Percentiles rank a stretch among this genome's conserved stretches.
These are phyloP conservation scores for Chytriomyces confervae DNA, from an alignment of 192 early-diverging fungal genomes.

Conservation along the genomic window DNA sequence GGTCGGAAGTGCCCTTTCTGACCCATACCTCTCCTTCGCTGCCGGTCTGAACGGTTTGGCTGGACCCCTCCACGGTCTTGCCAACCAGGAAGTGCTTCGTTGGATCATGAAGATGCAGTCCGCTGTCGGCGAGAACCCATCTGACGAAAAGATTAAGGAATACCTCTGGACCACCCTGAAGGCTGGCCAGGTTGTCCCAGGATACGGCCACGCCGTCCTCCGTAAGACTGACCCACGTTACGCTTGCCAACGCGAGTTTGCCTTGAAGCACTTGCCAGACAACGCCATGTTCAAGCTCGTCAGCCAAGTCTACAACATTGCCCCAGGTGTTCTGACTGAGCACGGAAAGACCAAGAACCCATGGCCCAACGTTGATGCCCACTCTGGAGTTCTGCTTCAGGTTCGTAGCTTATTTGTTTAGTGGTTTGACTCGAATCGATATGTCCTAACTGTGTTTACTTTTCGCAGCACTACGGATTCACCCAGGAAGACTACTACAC, in stretches of 20 bases:
- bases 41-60: slow-evolving; percentile 97
- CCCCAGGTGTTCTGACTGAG: slow-evolving; percentile 92
- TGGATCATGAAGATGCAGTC: slow-evolving; percentile 95
- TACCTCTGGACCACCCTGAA: slow-evolving; percentile 97
- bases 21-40: slow-evolving; percentile 97
- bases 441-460: neutral
- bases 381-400: slow-evolving; percentile 93
- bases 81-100: slow-evolving; percentile 99
- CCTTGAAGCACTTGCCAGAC: slow-evolving; percentile 95
- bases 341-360: slow-evolving; percentile 99
- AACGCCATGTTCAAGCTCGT: slow-evolving; percentile 97
- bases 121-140: slow-evolving; percentile 81
- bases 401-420: slow-evolving; percentile 19
- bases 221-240: slow-evolving; percentile 98
- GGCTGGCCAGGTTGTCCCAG: slow-evolving; percentile 95
- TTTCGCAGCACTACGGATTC: slow-evolving; percentile 85
- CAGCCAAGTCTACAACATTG: slow-evolving; percentile 95
- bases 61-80: slow-evolving; percentile 98
- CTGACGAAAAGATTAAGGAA: slow-evolving; percentile 93
- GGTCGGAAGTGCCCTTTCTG: slow-evolving; percentile 96
- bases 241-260: slow-evolving; percentile 97
- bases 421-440: neutral
- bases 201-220: slow-evolving; percentile 98
- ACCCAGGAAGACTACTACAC: slow-evolving; percentile 99
- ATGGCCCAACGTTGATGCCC: slow-evolving; percentile 99